Conservation (phyloP, 345 rosid species). For the Heritiera fomes region DNA sequence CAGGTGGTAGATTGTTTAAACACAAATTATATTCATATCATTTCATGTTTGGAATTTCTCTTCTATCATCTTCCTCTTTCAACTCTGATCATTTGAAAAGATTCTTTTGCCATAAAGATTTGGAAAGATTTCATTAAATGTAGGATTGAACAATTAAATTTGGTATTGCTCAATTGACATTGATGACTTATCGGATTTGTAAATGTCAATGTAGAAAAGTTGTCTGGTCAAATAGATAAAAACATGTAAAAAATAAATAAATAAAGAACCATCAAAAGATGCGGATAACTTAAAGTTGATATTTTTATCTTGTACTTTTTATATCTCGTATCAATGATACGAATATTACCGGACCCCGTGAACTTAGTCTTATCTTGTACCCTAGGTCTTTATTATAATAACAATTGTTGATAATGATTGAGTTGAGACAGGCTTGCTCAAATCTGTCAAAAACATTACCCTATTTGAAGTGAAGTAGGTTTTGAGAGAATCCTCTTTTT, state of each 20-base stretch:
- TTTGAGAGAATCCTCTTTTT: neutral
- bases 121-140: neutral
- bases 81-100: neutral
- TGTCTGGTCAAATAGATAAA: too few species aligned
- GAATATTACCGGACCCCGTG: too few species aligned
- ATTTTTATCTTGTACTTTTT: too few species aligned
- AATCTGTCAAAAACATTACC: constrained; percentile 14
- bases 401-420: constrained; percentile 5
- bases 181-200: too few species aligned
- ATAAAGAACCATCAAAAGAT: too few species aligned
- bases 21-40: neutral
- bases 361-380: too few species aligned
- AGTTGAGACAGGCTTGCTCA: constrained; percentile 22
- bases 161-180: too few species aligned
- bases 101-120: neutral
- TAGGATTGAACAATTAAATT: neutral
- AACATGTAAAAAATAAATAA: too few species aligned
- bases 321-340: too few species aligned
- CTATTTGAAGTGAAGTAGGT: constrained; percentile 11
- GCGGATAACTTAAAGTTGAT: too few species aligned
- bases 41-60: constrained; percentile 8
- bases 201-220: too few species aligned
- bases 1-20: neutral
- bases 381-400: too few species aligned
- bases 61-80: neutral